phyloP scores from a whole-genome alignment of 345 rosid species.

The Citrus hindsii region DNA sequence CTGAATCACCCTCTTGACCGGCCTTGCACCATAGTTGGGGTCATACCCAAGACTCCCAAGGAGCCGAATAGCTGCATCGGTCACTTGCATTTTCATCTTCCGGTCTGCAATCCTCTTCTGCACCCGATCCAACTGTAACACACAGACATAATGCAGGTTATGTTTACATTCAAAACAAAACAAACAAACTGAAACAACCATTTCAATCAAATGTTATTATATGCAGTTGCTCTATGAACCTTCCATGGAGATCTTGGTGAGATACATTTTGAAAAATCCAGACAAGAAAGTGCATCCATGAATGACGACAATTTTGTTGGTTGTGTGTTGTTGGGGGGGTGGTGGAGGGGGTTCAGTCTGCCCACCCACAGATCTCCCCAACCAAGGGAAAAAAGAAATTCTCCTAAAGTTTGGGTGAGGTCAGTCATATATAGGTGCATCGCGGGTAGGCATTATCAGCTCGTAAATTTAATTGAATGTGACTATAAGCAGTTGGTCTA shows the following conservation, averaged over 20 bases:
- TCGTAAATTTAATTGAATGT: no score
- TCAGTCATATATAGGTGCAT: no score
- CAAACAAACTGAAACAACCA: neutral
- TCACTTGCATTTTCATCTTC: conserved; percentile 73
- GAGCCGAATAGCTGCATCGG: conserved; percentile 70
- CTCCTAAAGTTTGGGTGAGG: no score
- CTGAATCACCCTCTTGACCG: conserved; percentile 95
- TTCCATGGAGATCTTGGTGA: neutral
- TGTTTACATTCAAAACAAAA: neutral
- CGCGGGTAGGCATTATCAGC: no score
- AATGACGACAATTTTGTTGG: no score
- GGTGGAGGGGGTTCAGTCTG: no score
- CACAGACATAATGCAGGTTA: neutral
- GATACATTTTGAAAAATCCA: neutral
- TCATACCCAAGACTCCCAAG: conserved; percentile 90
- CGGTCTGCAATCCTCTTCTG: conserved; percentile 84
- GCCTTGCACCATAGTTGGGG: conserved; percentile 95
- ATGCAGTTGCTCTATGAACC: neutral
- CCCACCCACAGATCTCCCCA: no score
- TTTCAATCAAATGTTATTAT: no score
- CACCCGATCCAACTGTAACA: conserved; percentile 79
- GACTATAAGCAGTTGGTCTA: neutral
- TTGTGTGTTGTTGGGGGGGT: no score
- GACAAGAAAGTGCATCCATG: no score
- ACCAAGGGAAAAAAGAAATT: no score